Evolutionary conservation across 2,329 filamentous ascomycete species (phyloP).

Genomic region (Dactylellina sp.): DNA sequence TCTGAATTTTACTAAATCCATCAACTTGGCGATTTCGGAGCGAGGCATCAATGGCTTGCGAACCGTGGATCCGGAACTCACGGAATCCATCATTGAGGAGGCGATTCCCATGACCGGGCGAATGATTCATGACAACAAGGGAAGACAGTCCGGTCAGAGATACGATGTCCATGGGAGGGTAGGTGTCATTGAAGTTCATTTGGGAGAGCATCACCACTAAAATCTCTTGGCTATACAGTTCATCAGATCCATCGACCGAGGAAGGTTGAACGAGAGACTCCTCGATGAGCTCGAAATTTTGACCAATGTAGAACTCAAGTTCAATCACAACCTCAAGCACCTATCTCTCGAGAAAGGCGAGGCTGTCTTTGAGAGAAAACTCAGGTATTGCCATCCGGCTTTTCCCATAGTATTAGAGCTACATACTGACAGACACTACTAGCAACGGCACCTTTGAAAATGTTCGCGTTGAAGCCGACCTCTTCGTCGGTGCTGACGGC

Average conservation of each 20-base stretch:
- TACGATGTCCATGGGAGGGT: constrained; percentile 92
- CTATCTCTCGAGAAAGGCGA: constrained; percentile 82
- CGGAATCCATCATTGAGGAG: constrained; percentile 76
- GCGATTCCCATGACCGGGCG: constrained; percentile 95
- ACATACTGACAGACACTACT: not conserved
- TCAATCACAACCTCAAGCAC: constrained; percentile 91
- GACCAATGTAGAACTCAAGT: constrained; percentile 90
- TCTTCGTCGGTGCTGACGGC: constrained; percentile 93
- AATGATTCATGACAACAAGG: constrained; percentile 88
- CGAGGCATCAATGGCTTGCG: constrained; percentile 90
- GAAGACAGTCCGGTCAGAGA: constrained; percentile 73
- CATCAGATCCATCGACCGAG: constrained; percentile 87
- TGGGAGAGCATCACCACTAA: not conserved
- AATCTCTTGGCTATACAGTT: constrained; percentile 67
- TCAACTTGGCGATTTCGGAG: constrained; percentile 94
- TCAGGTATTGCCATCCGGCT: not conserved
- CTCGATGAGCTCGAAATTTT: constrained; percentile 84
- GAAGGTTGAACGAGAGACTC: constrained; percentile 81
- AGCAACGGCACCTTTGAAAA: constrained; percentile 54
- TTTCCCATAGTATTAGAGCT: not conserved
- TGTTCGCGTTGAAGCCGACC: constrained; percentile 81
- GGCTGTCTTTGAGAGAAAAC: constrained; percentile 82
- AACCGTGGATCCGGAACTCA: constrained; percentile 69
- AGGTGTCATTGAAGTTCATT: constrained; percentile 61
- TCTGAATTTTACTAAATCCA: constrained; percentile 97